These are phyloP conservation scores for Puccinia polysora DNA, from an alignment of 1,284 basidiomycete species.

Conservation along the genomic window DNA sequence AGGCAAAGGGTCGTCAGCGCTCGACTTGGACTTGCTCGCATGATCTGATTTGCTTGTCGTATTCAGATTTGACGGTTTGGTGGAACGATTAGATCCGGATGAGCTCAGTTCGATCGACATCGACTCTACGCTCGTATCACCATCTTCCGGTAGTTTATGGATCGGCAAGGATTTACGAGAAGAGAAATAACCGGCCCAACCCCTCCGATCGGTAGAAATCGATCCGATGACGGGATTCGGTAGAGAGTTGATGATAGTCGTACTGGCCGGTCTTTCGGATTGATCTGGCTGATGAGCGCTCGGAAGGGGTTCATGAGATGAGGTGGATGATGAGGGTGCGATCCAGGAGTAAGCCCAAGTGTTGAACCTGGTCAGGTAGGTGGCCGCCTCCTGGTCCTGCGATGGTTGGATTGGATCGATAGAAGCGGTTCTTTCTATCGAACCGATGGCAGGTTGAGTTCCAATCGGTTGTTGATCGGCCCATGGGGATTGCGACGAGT, in stretches of 20 bases:
- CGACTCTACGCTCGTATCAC: slow-evolving; percentile 13
- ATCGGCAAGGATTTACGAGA: slow-evolving; percentile 9
- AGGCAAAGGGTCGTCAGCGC: slow-evolving; percentile 2
- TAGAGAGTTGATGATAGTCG: background rate
- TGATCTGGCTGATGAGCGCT: background rate
- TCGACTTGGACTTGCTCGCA: background rate
- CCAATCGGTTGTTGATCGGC: too few species aligned
- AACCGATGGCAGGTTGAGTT: too few species aligned
- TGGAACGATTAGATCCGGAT: slow-evolving; percentile 7
- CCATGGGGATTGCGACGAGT: too few species aligned
- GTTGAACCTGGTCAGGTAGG: background rate
- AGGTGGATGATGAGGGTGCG: background rate
- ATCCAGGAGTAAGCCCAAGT: slow-evolving; percentile 5
- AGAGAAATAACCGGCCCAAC: slow-evolving; percentile 25
- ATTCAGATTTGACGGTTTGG: background rate
- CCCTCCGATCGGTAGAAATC: slow-evolving; percentile 9
- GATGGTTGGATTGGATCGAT: too few species aligned
- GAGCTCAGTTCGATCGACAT: slow-evolving; percentile 23
- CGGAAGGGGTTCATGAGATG: too few species aligned
- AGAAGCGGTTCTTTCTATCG: too few species aligned
- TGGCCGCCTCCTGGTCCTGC: too few species aligned
- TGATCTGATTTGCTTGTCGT: background rate
- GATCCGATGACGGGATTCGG: slow-evolving; percentile 25
- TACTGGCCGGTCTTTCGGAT: background rate
- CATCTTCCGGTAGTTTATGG: slow-evolving; percentile 6